Evolutionary conservation across 257 asterid species (phyloP), one percentile per base, ranked within the genome.

Genomic region (Paraleonurus japonicus): DNA sequence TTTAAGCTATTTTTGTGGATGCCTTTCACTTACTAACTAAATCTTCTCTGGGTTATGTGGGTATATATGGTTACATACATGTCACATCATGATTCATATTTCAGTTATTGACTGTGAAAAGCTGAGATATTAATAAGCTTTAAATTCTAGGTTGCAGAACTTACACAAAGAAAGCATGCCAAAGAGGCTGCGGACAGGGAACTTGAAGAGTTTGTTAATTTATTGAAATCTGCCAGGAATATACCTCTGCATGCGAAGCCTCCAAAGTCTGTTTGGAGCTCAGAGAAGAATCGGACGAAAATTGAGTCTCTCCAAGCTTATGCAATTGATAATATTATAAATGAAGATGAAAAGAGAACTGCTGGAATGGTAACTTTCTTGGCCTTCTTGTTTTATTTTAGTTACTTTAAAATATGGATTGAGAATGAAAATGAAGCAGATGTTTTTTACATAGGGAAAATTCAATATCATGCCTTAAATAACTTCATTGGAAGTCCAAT

Each of bases 181-280:
- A 85, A 83, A 83, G 96, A 87, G 78, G 88, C 86, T 55, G 93
- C 87, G 26, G 95, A 88, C 60, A 89, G 75, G 80, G 98, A 89
- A 78, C 81, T 92, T 77, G 84, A 86, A 75, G 92, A 88, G 78
- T 89, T 95, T 67, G 75, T 92, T 16, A 77, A 81, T 71, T 78
- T 84, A 63, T 67, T 95, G 68, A 88, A 83, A 82, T 87, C 92
- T 85, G 88, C 91, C 47, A 82, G 83, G 87, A 78, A 45, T 68
- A 78, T 77, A 92, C 93, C 96, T 41, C 76, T 27, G 59, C 76
- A 83, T 65, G 83, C 85, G 22, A 95, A 95, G 82, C 94, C 96
- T 48, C 78, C 89, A 65, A 88, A 85, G 76, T 78, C 89, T 69
- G 55, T 82, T 4, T 95, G 99, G 99, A 79, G 19, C 65, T 60